Conservation (phyloP, 139 green algal genomes). For the Picochlorum sp. region DNA sequence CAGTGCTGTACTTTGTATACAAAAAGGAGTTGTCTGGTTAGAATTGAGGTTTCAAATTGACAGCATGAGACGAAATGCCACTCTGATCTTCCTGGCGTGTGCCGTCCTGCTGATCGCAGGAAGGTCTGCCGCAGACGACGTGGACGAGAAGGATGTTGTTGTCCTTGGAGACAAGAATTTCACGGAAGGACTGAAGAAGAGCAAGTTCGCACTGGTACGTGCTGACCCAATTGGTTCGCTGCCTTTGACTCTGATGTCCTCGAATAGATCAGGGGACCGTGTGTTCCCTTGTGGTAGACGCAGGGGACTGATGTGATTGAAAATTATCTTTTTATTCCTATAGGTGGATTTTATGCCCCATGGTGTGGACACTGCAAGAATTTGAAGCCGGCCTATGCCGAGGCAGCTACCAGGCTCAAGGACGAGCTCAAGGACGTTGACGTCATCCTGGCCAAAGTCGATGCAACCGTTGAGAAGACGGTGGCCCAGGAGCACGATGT, state of each 20-base stretch:
- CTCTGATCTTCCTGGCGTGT: neutral
- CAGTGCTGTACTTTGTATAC: too few relatives aligned
- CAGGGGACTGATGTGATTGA: too few relatives aligned
- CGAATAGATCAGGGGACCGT: too few relatives aligned
- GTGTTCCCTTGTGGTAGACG: too few relatives aligned
- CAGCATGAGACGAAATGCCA: neutral
- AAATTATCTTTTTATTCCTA: neutral
- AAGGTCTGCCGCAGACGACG: conserved; percentile 7
- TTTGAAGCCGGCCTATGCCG: conserved; percentile 63
- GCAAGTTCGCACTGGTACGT: conserved; percentile 60
- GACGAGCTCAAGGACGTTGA: conserved; percentile 18
- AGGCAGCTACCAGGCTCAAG: conserved; percentile 61
- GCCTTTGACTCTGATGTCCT: conserved; percentile 1
- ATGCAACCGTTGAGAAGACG: conserved; percentile 59
- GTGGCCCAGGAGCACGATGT: conserved; percentile 44
- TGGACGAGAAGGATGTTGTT: conserved; percentile 57
- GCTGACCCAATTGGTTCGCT: neutral
- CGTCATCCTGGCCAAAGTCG: conserved; percentile 70
- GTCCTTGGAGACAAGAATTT: conserved; percentile 64
- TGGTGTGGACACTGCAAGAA: conserved; percentile 77
- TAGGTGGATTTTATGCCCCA: conserved; percentile 70
- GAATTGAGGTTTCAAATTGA: too few relatives aligned
- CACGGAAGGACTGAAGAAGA: conserved; percentile 36
- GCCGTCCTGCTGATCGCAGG: neutral
- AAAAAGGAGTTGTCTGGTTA: too few relatives aligned